Percentiles rank a stretch among this genome's conserved stretches.
phyloP scores from a whole-genome alignment of 768 basidiomycete genomes.

The Podaxis sp. region DNA sequence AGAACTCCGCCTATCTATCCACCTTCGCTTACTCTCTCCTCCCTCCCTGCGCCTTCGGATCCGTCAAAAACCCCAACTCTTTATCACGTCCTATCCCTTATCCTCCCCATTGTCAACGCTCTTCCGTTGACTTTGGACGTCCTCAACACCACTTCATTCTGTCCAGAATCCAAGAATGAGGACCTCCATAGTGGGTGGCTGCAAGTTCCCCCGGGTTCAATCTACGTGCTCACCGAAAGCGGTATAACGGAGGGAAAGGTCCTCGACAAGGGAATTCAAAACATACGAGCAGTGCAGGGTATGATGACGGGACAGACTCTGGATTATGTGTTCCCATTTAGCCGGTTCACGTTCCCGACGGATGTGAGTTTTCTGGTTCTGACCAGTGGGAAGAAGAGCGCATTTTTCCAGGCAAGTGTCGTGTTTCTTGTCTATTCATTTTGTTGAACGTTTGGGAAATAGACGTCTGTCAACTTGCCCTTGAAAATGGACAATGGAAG shows the following conservation, averaged over 20 bases:
- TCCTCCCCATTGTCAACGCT: conserved; percentile 56
- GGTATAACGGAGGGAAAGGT: conserved; percentile 69
- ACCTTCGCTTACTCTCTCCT: conserved; percentile 60
- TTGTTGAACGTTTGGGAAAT: conserved; percentile 8
- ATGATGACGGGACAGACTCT: conserved; percentile 65
- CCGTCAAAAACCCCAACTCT: conserved; percentile 44
- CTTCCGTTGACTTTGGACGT: conserved; percentile 62
- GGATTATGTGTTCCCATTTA: conserved; percentile 77
- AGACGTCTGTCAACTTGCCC: conserved; percentile 63
- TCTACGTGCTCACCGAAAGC: conserved; percentile 64
- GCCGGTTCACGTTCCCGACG: conserved; percentile 68
- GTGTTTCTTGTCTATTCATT: neutral
- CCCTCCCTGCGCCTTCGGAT: conserved; percentile 50
- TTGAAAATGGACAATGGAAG: conserved; percentile 31
- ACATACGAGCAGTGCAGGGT: conserved; percentile 63
- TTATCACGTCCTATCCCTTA: conserved; percentile 49
- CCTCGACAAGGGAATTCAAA: conserved; percentile 56
- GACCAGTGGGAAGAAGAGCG: conserved; percentile 64
- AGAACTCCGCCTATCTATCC: conserved; percentile 68
- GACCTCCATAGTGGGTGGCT: conserved; percentile 70
- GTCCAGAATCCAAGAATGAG: conserved; percentile 71
- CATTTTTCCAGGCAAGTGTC: conserved; percentile 63
- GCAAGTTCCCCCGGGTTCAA: conserved; percentile 65
- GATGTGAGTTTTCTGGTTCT: conserved; percentile 68
- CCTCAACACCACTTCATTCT: conserved; percentile 58